Conservation (phyloP, 345 rosid genomes). For the Clausena lansium region DNA sequence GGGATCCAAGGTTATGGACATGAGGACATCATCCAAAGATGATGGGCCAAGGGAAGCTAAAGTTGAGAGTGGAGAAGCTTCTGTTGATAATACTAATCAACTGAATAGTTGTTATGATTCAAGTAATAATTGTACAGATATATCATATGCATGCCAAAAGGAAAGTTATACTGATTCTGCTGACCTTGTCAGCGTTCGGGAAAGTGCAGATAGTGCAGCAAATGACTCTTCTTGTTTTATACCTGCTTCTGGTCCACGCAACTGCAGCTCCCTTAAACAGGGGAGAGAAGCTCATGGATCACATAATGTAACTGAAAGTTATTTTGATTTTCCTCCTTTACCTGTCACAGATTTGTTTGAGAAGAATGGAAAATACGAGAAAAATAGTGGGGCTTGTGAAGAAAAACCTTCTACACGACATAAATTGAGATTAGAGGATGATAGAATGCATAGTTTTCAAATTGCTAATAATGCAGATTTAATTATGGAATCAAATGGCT, state of each 20-base stretch:
- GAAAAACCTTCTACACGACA: constrained; percentile 33
- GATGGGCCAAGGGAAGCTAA: constrained; percentile 44
- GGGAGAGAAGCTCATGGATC: constrained; percentile 36
- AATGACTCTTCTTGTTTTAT: constrained; percentile 49
- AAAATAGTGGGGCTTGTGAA: constrained; percentile 40
- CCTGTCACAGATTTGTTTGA: constrained; percentile 77
- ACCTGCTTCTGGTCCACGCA: constrained; percentile 39
- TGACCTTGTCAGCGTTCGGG: constrained; percentile 56
- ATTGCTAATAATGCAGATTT: constrained; percentile 71
- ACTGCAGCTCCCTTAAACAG: constrained; percentile 36
- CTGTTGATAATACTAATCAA: constrained; percentile 39
- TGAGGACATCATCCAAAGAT: constrained; percentile 76
- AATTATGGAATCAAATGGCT: constrained; percentile 58
- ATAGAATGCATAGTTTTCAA: constrained; percentile 73
- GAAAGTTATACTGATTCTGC: constrained; percentile 60
- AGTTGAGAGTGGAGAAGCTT: constrained; percentile 40
- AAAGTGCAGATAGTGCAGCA: constrained; percentile 51
- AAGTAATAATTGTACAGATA: constrained; percentile 57
- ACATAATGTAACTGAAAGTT: constrained; percentile 39
- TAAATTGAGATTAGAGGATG: constrained; percentile 47
- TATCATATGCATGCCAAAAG: constrained; percentile 37
- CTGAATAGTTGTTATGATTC: constrained; percentile 40
- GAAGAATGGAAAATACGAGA: constrained; percentile 47
- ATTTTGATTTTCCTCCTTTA: constrained; percentile 65
- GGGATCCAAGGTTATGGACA: constrained; percentile 95